Conservation (phyloP, 257 asterid species). For the Henckelia pumila region DNA sequence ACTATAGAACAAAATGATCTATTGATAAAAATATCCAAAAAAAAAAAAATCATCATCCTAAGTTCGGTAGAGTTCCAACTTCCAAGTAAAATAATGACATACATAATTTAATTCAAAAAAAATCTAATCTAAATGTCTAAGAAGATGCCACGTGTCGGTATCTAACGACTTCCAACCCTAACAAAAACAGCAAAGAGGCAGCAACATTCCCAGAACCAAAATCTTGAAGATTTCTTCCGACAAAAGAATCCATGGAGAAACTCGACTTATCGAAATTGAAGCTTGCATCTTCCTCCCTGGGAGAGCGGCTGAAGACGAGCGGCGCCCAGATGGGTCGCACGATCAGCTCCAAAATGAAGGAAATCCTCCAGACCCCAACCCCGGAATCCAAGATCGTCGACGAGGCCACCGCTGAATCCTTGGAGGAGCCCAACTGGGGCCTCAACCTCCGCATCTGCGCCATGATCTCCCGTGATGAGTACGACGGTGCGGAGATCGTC, state of each 20-base stretch:
- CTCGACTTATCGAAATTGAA: conserved; percentile 66
- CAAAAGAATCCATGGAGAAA: conserved; percentile 50
- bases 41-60: too few species aligned
- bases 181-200: neutral
- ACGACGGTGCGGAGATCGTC: conserved; percentile 71
- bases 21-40: too few species aligned
- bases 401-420: conserved; percentile 72
- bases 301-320: conserved; percentile 67
- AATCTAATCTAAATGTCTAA: too few species aligned
- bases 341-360: conserved; percentile 75
- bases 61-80: too few species aligned
- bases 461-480: conserved; percentile 64
- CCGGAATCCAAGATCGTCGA: conserved; percentile 83
- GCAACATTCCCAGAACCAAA: neutral
- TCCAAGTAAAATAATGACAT: too few species aligned
- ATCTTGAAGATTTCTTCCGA: conserved; percentile 2
- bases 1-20: too few species aligned
- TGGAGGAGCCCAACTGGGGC: conserved; percentile 85
- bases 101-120: too few species aligned
- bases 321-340: conserved; percentile 82
- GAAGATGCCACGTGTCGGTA: neutral
- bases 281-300: conserved; percentile 74
- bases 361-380: conserved; percentile 70
- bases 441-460: conserved; percentile 89
- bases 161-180: neutral